These are phyloP conservation scores for Plasmodium fragile DNA, from an alignment of 169 alveolate genomes.

Conservation along the genomic window DNA sequence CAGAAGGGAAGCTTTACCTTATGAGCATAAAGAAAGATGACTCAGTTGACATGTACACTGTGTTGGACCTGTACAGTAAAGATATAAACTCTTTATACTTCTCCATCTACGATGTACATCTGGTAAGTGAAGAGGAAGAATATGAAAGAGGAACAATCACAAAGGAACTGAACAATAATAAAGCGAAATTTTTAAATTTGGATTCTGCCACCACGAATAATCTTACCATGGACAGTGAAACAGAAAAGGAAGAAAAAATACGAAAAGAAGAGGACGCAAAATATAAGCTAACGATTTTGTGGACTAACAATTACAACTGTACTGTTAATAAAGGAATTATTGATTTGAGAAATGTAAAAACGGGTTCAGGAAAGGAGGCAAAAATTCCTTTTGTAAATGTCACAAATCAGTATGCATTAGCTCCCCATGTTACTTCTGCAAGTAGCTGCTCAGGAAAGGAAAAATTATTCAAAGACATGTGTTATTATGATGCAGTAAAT, in stretches of 20 bases:
- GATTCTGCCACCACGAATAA: not conserved
- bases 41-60: not conserved
- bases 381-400: conserved; percentile 21
- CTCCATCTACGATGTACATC: conserved; percentile 23
- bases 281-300: not conserved
- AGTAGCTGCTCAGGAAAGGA: conserved; percentile 43
- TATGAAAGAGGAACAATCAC: not conserved
- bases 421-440: conserved; percentile 25
- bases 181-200: conserved; percentile 23
- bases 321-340: conserved; percentile 50
- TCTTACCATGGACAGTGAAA: not conserved
- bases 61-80: conserved; percentile 28
- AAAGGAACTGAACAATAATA: conserved; percentile 1
- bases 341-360: conserved; percentile 21
- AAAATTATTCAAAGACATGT: conserved; percentile 16
- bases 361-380: not conserved
- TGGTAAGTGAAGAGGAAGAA: conserved; percentile 17
- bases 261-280: not conserved
- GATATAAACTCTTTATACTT: conserved; percentile 42
- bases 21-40: not conserved
- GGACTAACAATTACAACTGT: conserved; percentile 54
- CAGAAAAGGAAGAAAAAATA: not conserved
- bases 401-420: conserved; percentile 9
- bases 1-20: conserved; percentile 24
- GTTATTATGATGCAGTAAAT: conserved; percentile 28